Base-by-base conservation (phyloP, 257 asterid genomes). In the Rauvolfia tetraphylla region DNA sequence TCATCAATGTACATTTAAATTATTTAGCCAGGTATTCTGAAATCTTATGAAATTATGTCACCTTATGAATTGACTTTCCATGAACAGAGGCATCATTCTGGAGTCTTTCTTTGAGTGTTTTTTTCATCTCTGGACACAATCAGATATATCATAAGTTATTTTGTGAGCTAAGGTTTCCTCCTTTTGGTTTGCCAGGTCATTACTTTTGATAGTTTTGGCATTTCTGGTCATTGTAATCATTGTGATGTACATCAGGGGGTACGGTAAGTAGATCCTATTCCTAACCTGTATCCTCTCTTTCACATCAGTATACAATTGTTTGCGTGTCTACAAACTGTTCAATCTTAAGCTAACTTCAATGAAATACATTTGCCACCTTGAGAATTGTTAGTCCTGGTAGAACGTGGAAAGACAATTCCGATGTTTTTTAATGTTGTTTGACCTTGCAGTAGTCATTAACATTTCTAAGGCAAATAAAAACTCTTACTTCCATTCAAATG, bases 171-270 rank as follows among this genome's bases (percentile, higher is more conserved):
- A 42, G 39, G 27, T 33, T n/a, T 54, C 56, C 23, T 38, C 61
- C 33, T 73, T 75, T 72, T 80, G 44, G 62, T 78, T 75, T 74
- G 4, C 57, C 88, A 95, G 99, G 85, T 95, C 54, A 81, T 95
- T 80, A 89, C 94, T 36, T 95, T 95, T 82, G 99, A 95, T 80
- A 79, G 79, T 76, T 87, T 87, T 79, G 97, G 99, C 58, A 89
- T 92, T 79, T 95, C 98, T 62, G 98, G 98, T 73, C 99, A 95
- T 83, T 92, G 98, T 82, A 90, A 90, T 78, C 96, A 90, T 79
- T 51, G 86, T 38, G 91, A 90, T 68, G 88, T 90, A 68, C 79
- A 83, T 79, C 89, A 63, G 78, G 99, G 96, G 59, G 98, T 95
- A 59, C 81, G 91, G 98, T 89, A 76, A 82, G 90, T 79, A 34